A percentile compares a stretch with the other conserved stretches of the same genome.
Conservation (phyloP, 2,329 filamentous ascomycete genomes). For the Fusarium avenaceum region DNA sequence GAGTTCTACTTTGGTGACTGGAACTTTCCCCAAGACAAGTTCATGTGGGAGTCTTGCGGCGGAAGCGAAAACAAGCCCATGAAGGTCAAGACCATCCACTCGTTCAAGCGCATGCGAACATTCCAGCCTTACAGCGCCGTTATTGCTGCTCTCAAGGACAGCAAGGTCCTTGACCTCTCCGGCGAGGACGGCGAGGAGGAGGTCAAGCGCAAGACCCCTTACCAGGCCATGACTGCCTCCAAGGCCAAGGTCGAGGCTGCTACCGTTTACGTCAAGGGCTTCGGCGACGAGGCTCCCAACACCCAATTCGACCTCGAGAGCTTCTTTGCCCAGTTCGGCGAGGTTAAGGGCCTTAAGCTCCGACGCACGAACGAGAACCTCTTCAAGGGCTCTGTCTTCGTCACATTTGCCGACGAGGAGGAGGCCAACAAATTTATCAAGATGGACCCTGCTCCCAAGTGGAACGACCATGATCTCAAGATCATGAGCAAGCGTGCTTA, state of each 20-base stretch:
- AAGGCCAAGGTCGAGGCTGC: constrained; percentile 77
- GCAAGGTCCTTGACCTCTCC: constrained; percentile 77
- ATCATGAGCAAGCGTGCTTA: constrained; percentile 93
- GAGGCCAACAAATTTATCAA: constrained; percentile 83
- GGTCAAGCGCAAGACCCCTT: constrained; percentile 82
- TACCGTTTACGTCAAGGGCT: constrained; percentile 94
- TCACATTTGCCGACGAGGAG: constrained; percentile 88
- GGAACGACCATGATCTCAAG: constrained; percentile 82
- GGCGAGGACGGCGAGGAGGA: constrained; percentile 80
- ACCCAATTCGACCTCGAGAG: constrained; percentile 95
- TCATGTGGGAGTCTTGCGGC: constrained; percentile 82
- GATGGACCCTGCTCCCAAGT: constrained; percentile 84
- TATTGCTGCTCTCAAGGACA: constrained; percentile 84
- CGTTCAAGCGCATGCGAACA: constrained; percentile 95
- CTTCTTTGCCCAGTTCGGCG: constrained; percentile 86
- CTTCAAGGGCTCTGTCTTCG: constrained; percentile 98
- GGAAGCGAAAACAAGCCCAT: constrained; percentile 87
- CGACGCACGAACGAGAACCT: constrained; percentile 78
- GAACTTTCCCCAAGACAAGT: constrained; percentile 90
- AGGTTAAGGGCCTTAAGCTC: constrained; percentile 86
- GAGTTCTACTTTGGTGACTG: constrained; percentile 97
- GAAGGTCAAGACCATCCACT: constrained; percentile 80
- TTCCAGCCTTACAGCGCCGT: constrained; percentile 91
- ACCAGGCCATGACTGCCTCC: constrained; percentile 68
- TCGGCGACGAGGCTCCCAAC: constrained; percentile 83